These are phyloP conservation scores for Ophiostoma populinum DNA, from an alignment of 2,329 filamentous ascomycete genomes.

Conservation along the genomic window DNA sequence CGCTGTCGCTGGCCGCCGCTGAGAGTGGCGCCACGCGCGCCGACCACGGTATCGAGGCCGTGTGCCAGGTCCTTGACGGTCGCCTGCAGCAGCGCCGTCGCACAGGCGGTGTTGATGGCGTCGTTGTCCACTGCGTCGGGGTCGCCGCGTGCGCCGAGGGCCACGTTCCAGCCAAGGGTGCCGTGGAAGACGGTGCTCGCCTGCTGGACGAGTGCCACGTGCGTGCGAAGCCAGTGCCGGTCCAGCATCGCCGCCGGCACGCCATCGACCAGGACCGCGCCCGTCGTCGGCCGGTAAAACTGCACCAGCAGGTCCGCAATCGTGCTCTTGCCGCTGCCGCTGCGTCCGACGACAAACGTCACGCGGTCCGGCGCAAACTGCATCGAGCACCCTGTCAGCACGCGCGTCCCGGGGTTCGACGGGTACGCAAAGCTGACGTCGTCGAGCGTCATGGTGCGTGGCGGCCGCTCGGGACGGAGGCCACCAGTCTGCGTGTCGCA, in stretches of 20 bases:
- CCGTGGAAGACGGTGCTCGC: conserved; percentile 67
- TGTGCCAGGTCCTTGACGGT: conserved; percentile 49
- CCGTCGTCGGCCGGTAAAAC: conserved; percentile 52
- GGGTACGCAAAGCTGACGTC: conserved; percentile 71
- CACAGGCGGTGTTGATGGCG: conserved; percentile 42
- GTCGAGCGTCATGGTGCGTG: conserved; percentile 51
- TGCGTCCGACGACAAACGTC: conserved; percentile 69
- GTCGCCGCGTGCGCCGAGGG: conserved; percentile 25
- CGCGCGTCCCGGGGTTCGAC: conserved; percentile 40
- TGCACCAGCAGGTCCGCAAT: conserved; percentile 62
- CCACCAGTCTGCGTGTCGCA: not conserved
- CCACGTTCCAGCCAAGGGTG: conserved; percentile 60
- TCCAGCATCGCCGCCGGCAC: conserved; percentile 43
- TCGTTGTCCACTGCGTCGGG: not conserved
- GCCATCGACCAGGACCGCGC: conserved; percentile 53
- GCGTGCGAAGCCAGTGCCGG: conserved; percentile 54
- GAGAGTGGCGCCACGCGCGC: conserved; percentile 46
- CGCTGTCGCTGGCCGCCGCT: conserved; percentile 79
- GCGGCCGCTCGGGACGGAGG: conserved; percentile 24
- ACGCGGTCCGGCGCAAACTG: conserved; percentile 55
- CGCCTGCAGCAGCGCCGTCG: conserved; percentile 50
- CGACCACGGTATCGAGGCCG: conserved; percentile 56
- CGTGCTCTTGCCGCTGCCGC: conserved; percentile 87
- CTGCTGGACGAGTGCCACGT: conserved; percentile 71
- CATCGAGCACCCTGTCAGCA: conserved; percentile 46